Evolutionary conservation across 1,284 basidiomycete species (phyloP).

Genomic region (Trichosporon asahii): DNA sequence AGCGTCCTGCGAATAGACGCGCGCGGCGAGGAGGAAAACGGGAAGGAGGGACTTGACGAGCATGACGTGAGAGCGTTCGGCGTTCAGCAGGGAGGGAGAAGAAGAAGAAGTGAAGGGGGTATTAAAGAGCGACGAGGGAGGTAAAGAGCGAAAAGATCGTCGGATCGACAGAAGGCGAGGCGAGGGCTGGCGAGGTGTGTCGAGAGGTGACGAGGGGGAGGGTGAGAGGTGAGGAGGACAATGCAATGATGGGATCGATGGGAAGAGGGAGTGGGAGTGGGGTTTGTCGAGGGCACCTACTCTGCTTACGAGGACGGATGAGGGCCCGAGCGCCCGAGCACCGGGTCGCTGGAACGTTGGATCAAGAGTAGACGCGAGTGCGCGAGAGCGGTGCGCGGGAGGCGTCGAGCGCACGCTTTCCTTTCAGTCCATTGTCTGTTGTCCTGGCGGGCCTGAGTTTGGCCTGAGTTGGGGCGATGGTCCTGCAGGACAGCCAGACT

Average conservation of each 20-base stretch:
- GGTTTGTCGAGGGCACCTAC: not conserved
- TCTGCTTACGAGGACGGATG: not conserved
- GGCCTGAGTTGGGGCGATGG: too few species aligned
- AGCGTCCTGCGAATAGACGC: not conserved
- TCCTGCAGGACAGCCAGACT: too few species aligned
- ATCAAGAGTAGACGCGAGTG: not conserved
- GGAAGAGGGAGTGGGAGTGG: not conserved
- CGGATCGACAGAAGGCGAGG: not conserved
- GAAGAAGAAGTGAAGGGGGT: not conserved
- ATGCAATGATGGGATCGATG: not conserved
- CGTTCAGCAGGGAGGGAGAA: not conserved
- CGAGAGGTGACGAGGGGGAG: too few species aligned
- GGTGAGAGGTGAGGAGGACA: not conserved
- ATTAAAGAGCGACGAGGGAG: not conserved
- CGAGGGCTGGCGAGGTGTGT: not conserved
- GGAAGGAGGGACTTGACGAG: constrained; percentile 6
- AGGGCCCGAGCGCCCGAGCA: not conserved
- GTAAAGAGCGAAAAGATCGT: not conserved
- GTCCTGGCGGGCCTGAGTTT: not conserved
- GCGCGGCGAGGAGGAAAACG: not conserved
- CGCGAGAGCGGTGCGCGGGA: not conserved
- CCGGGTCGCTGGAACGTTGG: not conserved
- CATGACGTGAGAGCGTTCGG: not conserved
- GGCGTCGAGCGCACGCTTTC: not conserved
- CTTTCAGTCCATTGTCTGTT: not conserved